phyloP scores from a whole-genome alignment of 768 basidiomycete genomes.

The Rhizopogon rudus region DNA sequence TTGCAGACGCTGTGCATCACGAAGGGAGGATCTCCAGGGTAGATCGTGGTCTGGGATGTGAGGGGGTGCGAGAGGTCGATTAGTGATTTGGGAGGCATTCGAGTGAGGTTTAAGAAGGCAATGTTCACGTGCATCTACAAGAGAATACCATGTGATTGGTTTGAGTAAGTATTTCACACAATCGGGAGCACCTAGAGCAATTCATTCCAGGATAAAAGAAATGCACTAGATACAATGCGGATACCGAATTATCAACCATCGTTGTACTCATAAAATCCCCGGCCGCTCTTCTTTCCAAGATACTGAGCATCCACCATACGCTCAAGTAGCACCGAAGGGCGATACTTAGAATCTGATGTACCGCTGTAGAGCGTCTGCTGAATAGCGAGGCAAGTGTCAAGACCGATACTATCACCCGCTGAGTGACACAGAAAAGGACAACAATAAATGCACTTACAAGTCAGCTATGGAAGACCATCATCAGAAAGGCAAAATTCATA shows the following conservation, averaged over 20 bases:
- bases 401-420: slow-evolving; percentile 71
- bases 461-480: slow-evolving; percentile 15
- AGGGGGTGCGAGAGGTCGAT: slow-evolving; percentile 24
- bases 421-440: background rate
- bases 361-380: slow-evolving; percentile 86
- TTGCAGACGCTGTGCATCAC: slow-evolving; percentile 17
- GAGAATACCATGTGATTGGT: background rate
- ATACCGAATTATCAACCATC: slow-evolving; percentile 3
- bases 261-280: slow-evolving; percentile 89
- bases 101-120: background rate
- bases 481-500: slow-evolving; percentile 2
- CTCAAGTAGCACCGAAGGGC: slow-evolving; percentile 84
- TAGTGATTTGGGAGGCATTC: slow-evolving; percentile 16
- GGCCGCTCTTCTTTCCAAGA: slow-evolving; percentile 89
- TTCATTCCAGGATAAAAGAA: background rate
- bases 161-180: background rate
- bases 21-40: slow-evolving; percentile 24
- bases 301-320: slow-evolving; percentile 97
- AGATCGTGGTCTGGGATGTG: slow-evolving; percentile 16
- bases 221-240: background rate
- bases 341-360: slow-evolving; percentile 92
- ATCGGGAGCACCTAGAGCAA: background rate
- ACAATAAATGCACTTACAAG: slow-evolving; percentile 19
- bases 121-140: background rate
- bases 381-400: slow-evolving; percentile 94